These are phyloP conservation scores for Citrus sp. DNA, from an alignment of 345 rosid genomes.

Conservation along the genomic window DNA sequence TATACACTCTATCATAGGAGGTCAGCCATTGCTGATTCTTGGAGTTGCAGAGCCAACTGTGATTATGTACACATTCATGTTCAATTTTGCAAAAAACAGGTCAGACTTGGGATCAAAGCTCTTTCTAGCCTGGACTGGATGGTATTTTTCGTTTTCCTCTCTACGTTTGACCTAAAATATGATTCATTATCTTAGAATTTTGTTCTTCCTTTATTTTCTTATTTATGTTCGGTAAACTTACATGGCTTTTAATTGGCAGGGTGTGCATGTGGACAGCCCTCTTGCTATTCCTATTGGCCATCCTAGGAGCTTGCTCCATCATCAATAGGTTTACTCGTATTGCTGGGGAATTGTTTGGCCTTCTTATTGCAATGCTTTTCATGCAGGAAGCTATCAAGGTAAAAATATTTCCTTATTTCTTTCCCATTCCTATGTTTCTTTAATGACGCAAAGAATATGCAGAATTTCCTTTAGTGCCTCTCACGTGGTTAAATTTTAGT, in stretches of 20 bases:
- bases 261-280: conserved; percentile 94
- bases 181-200: not conserved
- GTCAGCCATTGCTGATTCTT: conserved; percentile 87
- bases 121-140: conserved; percentile 93
- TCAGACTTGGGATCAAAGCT: conserved; percentile 73
- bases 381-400: conserved; percentile 94
- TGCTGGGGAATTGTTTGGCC: conserved; percentile 92
- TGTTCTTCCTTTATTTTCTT: not conserved
- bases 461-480: not conserved
- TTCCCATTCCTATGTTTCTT: not conserved
- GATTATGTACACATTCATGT: conserved; percentile 94
- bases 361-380: conserved; percentile 90
- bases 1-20: conserved; percentile 81
- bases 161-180: conserved; percentile 2
- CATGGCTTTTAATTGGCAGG: conserved; percentile 39
- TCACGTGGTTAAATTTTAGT: not conserved
- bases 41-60: conserved; percentile 99
- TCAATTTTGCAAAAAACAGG: conserved; percentile 77
- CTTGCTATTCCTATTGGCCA: conserved; percentile 77
- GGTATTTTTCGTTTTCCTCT: conserved; percentile 39
- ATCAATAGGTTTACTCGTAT: conserved; percentile 91
- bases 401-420: conserved; percentile 18
- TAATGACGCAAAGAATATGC: conserved; percentile 1
- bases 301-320: conserved; percentile 88
- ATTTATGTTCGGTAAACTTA: not conserved